A percentile compares a stretch with the other conserved stretches of the same genome.
phyloP scores from a whole-genome alignment of 1,284 basidiomycete genomes.

The Kalmanozyma brasiliensis region DNA sequence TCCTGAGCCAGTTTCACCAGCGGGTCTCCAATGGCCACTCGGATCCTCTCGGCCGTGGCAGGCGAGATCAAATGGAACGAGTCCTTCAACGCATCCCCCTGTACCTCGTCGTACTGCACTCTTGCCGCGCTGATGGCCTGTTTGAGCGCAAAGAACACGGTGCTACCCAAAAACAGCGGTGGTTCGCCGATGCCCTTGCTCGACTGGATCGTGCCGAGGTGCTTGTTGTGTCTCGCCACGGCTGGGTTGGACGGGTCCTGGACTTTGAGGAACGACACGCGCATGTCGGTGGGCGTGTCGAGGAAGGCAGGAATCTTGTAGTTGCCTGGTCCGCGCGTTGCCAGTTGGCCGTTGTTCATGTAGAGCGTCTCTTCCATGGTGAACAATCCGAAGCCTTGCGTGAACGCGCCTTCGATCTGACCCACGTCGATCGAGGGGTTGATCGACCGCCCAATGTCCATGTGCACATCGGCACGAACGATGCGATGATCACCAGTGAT shows the following conservation, averaged over 20 bases:
- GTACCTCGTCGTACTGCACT: conserved; percentile 47
- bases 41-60: conserved; percentile 67
- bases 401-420: conserved; percentile 67
- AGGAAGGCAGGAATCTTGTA: conserved; percentile 68
- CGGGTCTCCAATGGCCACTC: conserved; percentile 63
- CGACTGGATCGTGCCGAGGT: conserved; percentile 63
- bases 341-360: conserved; percentile 65
- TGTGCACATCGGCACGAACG: conserved; percentile 60
- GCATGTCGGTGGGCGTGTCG: conserved; percentile 67
- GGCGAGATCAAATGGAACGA: conserved; percentile 62
- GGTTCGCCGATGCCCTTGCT: conserved; percentile 64
- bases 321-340: conserved; percentile 66
- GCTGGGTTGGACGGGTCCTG: conserved; percentile 42
- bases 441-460: conserved; percentile 68
- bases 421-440: conserved; percentile 69
- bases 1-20: conserved; percentile 52
- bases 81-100: conserved; percentile 14
- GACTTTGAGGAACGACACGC: conserved; percentile 64
- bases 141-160: conserved; percentile 66
- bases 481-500: conserved; percentile 67
- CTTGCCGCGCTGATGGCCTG: conserved; percentile 65
- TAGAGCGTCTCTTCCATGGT: conserved; percentile 68
- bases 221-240: conserved; percentile 27
- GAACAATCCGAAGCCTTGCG: conserved; percentile 60
- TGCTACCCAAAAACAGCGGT: conserved; percentile 67